Evolutionary conservation across 371 early-diverging fungal genomes (phyloP).

Genomic region (Mucor sp.): DNA sequence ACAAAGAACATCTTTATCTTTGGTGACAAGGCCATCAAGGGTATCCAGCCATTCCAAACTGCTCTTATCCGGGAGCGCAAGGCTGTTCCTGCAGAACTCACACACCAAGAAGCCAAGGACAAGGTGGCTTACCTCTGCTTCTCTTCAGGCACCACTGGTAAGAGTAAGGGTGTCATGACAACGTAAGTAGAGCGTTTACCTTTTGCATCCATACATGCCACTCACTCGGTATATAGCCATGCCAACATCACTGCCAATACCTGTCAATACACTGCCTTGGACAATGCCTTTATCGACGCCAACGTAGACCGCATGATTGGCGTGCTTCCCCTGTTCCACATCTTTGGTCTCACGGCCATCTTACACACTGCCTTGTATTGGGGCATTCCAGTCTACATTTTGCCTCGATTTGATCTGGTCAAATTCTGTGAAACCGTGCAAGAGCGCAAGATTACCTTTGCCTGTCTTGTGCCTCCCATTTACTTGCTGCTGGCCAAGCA

Average conservation of each 20-base stretch:
- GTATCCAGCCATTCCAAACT: conserved; percentile 40
- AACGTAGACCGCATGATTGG: conserved; percentile 43
- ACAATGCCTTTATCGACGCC: conserved; percentile 16
- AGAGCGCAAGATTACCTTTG: conserved; percentile 56
- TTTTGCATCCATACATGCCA: no score
- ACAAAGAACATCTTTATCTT: conserved; percentile 60
- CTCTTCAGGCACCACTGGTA: conserved; percentile 50
- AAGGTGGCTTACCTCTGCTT: conserved; percentile 73
- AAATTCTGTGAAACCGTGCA: conserved; percentile 60
- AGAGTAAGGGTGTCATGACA: conserved; percentile 79
- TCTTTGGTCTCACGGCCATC: conserved; percentile 39
- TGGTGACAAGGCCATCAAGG: conserved; percentile 49
- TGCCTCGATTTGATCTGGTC: conserved; percentile 70
- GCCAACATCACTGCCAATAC: conserved; percentile 74
- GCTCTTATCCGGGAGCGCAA: conserved; percentile 13
- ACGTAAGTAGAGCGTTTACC: conserved; percentile 44
- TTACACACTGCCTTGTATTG: conserved; percentile 31
- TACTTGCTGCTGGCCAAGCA: conserved; percentile 62
- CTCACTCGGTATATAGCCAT: conserved; percentile 43
- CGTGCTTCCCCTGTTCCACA: conserved; percentile 82
- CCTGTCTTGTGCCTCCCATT: conserved; percentile 82
- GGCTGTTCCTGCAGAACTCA: conserved; percentile 23
- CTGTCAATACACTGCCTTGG: conserved; percentile 49
- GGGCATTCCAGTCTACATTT: conserved; percentile 50
- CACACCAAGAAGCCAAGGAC: conserved; percentile 30